A percentile compares a stretch with the other conserved stretches of the same genome.
These are phyloP conservation scores for Aureobasidium sp. DNA, from an alignment of 2,329 filamentous ascomycete genomes.

Conservation along the genomic window DNA sequence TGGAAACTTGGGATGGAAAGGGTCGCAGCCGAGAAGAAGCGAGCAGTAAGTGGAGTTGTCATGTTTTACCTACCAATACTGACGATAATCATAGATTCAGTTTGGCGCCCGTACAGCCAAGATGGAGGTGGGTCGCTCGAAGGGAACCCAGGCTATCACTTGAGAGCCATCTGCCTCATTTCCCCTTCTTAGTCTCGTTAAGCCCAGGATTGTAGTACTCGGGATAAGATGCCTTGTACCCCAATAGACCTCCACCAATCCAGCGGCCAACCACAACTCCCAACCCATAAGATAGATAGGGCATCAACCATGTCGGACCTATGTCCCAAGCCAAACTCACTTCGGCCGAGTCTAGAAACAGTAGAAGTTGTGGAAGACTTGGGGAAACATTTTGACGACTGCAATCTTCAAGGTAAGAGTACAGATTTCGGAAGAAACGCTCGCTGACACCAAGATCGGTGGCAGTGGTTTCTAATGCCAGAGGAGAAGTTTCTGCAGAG, in stretches of 20 bases:
- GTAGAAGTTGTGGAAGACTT: constrained; percentile 23
- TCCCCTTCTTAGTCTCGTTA: constrained; percentile 11
- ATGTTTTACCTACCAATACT: not conserved
- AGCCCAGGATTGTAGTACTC: constrained; percentile 18
- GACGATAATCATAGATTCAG: constrained; percentile 31
- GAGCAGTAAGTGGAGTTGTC: constrained; percentile 56
- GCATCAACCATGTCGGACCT: constrained; percentile 23
- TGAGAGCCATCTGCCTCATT: not conserved
- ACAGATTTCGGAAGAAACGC: constrained; percentile 27
- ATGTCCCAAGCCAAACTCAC: constrained; percentile 23
- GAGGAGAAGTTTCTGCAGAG: constrained; percentile 17
- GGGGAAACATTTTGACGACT: constrained; percentile 21
- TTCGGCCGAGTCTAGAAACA: constrained; percentile 25
- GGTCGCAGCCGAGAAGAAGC: constrained; percentile 83
- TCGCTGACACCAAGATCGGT: constrained; percentile 21
- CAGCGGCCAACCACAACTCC: constrained; percentile 24
- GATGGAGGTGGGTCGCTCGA: constrained; percentile 43
- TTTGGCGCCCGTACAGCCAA: constrained; percentile 39
- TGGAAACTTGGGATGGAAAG: constrained; percentile 62
- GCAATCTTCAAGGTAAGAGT: constrained; percentile 27
- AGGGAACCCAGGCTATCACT: constrained; percentile 39
- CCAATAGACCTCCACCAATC: constrained; percentile 16
- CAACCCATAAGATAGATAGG: constrained; percentile 20
- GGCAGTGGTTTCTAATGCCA: constrained; percentile 15
- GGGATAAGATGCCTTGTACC: constrained; percentile 15